phyloP scores from a whole-genome alignment of 306 rosid species.

The Vicia villosa region DNA sequence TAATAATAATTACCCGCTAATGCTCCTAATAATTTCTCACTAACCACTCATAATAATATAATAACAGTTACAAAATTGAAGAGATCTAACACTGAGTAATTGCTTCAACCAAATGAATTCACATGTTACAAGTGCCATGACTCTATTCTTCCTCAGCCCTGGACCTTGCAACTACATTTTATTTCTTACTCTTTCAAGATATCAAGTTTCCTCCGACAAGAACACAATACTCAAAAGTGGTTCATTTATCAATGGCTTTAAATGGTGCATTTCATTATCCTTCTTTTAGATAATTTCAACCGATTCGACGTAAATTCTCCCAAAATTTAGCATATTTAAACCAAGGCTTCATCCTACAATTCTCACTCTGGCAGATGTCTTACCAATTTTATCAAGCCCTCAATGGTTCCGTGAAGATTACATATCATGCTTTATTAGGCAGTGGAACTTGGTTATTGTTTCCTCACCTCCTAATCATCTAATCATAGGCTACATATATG shows the following conservation, averaged over 20 bases:
- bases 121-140: too few species aligned
- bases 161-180: too few species aligned
- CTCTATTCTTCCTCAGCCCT: too few species aligned
- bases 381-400: constrained; percentile 2
- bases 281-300: not conserved
- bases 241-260: not conserved
- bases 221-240: too few species aligned
- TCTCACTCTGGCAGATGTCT: not conserved
- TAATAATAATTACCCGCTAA: too few species aligned
- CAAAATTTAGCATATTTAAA: not conserved
- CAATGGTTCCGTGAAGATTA: not conserved
- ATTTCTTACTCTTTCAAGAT: too few species aligned
- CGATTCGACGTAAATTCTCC: not conserved
- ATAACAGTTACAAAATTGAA: too few species aligned
- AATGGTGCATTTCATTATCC: not conserved
- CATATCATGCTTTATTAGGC: not conserved
- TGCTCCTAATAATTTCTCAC: too few species aligned
- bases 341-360: not conserved
- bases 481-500: not conserved
- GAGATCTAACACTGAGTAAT: too few species aligned
- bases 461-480: constrained; percentile 5
- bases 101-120: too few species aligned
- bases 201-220: too few species aligned
- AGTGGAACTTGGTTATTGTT: not conserved
- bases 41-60: too few species aligned